These are phyloP conservation scores for Puccinia coronata DNA, from an alignment of 1,284 basidiomycete genomes.

Conservation along the genomic window DNA sequence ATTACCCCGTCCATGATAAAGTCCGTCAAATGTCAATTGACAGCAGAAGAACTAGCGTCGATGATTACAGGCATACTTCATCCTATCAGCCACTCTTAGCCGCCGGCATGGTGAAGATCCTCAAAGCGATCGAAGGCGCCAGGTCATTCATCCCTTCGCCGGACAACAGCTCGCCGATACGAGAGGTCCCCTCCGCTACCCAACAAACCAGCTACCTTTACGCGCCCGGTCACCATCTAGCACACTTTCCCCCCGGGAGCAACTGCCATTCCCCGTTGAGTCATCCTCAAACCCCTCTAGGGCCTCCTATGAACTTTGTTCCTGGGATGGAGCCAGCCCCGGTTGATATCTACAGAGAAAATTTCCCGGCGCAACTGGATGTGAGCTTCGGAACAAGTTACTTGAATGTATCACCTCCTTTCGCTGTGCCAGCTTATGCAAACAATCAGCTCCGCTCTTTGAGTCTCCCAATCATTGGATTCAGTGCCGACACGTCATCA, in stretches of 20 bases:
- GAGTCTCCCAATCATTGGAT: neutral
- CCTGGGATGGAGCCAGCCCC: neutral
- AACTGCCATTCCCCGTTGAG: slow-evolving; percentile 19
- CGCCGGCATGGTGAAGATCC: slow-evolving; percentile 44
- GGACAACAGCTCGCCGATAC: neutral
- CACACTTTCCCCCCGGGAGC: neutral
- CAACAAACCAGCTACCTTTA: neutral
- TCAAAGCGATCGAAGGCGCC: slow-evolving; percentile 25
- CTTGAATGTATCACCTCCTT: neutral
- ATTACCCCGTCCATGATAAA: slow-evolving; percentile 46
- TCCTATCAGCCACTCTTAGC: slow-evolving; percentile 44
- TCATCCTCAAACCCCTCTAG: neutral
- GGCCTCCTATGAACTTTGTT: neutral
- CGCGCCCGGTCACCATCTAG: neutral
- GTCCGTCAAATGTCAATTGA: slow-evolving; percentile 47
- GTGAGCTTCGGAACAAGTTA: neutral
- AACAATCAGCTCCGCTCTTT: slow-evolving; percentile 7
- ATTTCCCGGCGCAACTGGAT: neutral
- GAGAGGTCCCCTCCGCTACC: neutral
- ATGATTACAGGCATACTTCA: slow-evolving; percentile 22
- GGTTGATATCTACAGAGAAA: neutral
- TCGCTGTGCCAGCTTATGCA: neutral
- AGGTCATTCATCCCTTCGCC: neutral
- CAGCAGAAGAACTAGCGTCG: slow-evolving; percentile 12
- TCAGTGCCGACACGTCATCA: neutral